Evolutionary conservation across 1,139 yeast species (phyloP).

Genomic region (Suhomyces taliae): DNA sequence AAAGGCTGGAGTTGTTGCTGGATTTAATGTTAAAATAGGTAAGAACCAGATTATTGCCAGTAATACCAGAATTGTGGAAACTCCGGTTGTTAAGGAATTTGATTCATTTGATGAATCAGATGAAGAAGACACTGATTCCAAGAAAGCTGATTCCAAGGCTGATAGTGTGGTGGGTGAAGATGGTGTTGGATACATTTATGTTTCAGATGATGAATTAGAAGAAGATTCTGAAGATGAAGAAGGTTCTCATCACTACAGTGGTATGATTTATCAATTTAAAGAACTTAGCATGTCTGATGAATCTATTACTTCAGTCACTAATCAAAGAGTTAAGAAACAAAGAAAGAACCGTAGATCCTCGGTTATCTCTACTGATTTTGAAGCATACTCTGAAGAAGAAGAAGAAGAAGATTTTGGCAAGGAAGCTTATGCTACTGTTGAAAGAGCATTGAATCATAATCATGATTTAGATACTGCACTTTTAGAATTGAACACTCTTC

Average conservation of each 20-base stretch:
- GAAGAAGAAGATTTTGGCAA: conserved; percentile 76
- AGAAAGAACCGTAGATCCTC: conserved; percentile 35
- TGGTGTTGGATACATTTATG: conserved; percentile 61
- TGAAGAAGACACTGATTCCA: conserved; percentile 3
- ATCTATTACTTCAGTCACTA: conserved; percentile 65
- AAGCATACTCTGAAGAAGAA: conserved; percentile 34
- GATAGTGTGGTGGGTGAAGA: conserved; percentile 56
- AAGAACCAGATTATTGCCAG: conserved; percentile 45
- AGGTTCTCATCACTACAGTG: conserved; percentile 28
- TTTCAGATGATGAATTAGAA: conserved; percentile 43
- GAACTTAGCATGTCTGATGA: conserved; percentile 74
- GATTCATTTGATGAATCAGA: conserved; percentile 29
- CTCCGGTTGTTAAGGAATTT: conserved; percentile 39
- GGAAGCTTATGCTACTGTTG: conserved; percentile 93
- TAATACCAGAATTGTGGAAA: conserved; percentile 53
- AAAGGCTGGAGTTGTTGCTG: conserved; percentile 75
- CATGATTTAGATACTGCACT: conserved; percentile 93
- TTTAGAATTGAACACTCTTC: conserved; percentile 84
- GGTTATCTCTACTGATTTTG: conserved; percentile 42
- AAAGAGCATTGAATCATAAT: conserved; percentile 85
- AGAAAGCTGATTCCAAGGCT: conserved; percentile 11
- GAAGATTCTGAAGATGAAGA: conserved; percentile 42
- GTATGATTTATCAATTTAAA: conserved; percentile 59
- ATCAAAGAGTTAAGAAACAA: conserved; percentile 39
- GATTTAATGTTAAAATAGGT: conserved; percentile 70